phyloP scores from a whole-genome alignment of 2,329 filamentous ascomycete genomes.

The Fusarium subtropicale region DNA sequence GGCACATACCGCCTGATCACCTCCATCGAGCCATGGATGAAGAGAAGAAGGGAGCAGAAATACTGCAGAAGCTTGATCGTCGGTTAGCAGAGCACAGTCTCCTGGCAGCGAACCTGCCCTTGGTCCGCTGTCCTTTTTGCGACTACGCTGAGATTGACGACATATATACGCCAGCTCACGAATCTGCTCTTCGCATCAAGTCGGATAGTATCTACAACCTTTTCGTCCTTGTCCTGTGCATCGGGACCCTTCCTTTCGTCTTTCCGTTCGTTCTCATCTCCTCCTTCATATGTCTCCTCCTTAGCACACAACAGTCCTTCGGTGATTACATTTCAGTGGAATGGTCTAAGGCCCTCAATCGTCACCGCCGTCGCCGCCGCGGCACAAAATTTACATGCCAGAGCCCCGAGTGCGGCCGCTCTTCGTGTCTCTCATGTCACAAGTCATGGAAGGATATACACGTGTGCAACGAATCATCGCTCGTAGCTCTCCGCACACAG shows the following conservation, averaged over 20 bases:
- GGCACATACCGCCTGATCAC: constrained; percentile 76
- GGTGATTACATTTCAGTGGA: constrained; percentile 57
- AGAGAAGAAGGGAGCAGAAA: constrained; percentile 76
- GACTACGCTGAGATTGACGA: constrained; percentile 90
- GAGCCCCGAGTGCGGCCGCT: constrained; percentile 72
- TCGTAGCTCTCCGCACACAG: constrained; percentile 84
- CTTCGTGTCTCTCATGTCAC: constrained; percentile 84
- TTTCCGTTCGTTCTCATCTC: constrained; percentile 63
- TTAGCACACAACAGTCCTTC: constrained; percentile 58
- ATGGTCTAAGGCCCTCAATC: constrained; percentile 70
- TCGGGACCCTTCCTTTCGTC: constrained; percentile 67
- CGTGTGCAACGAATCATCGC: constrained; percentile 86
- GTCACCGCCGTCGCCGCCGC: constrained; percentile 76
- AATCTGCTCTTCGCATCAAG: constrained; percentile 68
- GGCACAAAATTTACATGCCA: constrained; percentile 83
- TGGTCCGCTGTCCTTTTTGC: constrained; percentile 91
- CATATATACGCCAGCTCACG: constrained; percentile 70
- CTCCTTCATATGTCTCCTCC: constrained; percentile 58
- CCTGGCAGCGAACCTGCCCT: constrained; percentile 76
- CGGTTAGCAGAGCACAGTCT: constrained; percentile 82
- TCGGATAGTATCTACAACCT: constrained; percentile 62
- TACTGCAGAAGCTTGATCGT: constrained; percentile 80
- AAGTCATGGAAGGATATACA: constrained; percentile 91
- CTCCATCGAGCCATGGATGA: constrained; percentile 78
- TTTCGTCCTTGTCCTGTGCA: constrained; percentile 63